These are phyloP conservation scores for Rhizopogon roseolus DNA, from an alignment of 768 basidiomycete genomes.

Conservation along the genomic window DNA sequence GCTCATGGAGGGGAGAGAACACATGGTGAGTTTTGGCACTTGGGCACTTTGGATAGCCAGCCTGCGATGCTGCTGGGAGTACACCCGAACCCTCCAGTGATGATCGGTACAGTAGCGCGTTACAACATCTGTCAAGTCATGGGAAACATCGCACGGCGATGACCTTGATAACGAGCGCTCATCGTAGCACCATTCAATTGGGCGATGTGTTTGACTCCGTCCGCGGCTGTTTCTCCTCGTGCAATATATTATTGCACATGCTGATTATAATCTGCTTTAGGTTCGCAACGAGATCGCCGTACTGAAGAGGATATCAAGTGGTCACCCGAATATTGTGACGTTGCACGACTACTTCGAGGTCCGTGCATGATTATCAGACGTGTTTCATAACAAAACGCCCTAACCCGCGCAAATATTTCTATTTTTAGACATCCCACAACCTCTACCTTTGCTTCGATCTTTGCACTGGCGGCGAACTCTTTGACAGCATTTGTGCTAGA, in stretches of 20 bases:
- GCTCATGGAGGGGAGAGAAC: constrained; percentile 95
- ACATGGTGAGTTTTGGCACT: constrained; percentile 62
- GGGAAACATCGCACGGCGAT: constrained; percentile 8
- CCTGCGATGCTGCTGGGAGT: neutral
- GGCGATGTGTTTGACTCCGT: neutral
- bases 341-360: constrained; percentile 97
- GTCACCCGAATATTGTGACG: constrained; percentile 87
- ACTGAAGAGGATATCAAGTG: constrained; percentile 88
- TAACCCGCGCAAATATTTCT: neutral
- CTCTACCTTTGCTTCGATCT: constrained; percentile 94
- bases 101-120: neutral
- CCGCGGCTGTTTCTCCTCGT: constrained; percentile 1
- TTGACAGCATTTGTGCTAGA: constrained; percentile 96
- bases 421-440: constrained; percentile 75
- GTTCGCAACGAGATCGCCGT: constrained; percentile 97
- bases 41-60: neutral
- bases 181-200: constrained; percentile 10
- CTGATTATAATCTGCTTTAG: constrained; percentile 33
- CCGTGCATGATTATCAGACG: constrained; percentile 13
- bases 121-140: neutral
- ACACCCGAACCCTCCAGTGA: no score
- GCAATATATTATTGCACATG: constrained; percentile 8
- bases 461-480: constrained; percentile 97
- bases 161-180: constrained; percentile 3
- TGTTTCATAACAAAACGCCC: neutral